phyloP scores from a whole-genome alignment of 768 basidiomycete species.

The Mycena venus region DNA sequence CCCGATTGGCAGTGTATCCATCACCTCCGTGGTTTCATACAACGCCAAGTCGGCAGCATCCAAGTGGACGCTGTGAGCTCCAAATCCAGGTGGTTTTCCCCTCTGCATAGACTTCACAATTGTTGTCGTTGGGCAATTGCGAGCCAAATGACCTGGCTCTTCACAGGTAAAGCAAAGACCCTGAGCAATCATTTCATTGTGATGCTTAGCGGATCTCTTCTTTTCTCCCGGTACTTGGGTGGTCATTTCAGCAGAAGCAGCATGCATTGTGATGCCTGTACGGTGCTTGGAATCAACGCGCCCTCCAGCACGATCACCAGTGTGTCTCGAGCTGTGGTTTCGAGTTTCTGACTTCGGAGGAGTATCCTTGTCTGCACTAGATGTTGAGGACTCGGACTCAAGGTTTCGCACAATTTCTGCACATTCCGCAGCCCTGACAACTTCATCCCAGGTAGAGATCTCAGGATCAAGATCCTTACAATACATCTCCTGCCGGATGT shows the following conservation, averaged over 20 bases:
- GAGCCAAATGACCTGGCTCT: constrained; percentile 41
- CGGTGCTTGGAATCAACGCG: not conserved
- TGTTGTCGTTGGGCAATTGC: constrained; percentile 44
- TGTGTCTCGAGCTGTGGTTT: not conserved
- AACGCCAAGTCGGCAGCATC: not conserved
- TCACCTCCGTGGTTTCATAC: not conserved
- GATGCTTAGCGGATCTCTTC: constrained; percentile 1
- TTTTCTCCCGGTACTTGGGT: not conserved
- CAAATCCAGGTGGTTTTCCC: constrained; percentile 31
- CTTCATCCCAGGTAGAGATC: constrained; percentile 27
- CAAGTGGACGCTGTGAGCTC: constrained; percentile 19
- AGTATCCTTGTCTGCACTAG: not conserved
- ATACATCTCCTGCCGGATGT: constrained; percentile 41
- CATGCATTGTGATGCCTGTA: not conserved
- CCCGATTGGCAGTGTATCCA: too few species aligned
- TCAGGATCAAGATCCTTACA: constrained; percentile 36
- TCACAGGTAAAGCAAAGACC: constrained; percentile 46
- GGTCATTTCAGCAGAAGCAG: not conserved
- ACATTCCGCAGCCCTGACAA: constrained; percentile 43
- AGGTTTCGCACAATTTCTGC: constrained; percentile 46
- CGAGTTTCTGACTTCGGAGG: not conserved
- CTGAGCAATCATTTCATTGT: constrained; percentile 30
- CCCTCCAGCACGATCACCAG: constrained; percentile 1
- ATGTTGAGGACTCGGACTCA: not conserved
- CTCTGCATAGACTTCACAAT: constrained; percentile 7